These are phyloP conservation scores for Plasmodium vinckei DNA, from an alignment of 169 alveolate genomes.

Conservation along the genomic window DNA sequence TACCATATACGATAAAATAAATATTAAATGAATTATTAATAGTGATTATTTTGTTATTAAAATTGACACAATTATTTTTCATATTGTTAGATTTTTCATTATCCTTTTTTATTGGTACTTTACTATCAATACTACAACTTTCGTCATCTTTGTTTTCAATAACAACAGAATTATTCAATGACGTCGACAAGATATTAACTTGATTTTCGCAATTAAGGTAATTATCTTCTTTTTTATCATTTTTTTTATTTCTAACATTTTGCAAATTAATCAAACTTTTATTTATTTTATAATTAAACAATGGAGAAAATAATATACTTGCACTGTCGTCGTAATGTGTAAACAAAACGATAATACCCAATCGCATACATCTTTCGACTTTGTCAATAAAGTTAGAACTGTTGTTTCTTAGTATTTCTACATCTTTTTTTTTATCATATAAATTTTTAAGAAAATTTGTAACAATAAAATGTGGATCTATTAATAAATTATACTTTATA, in stretches of 20 bases:
- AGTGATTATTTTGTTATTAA: constrained; percentile 61
- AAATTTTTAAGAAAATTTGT: constrained; percentile 62
- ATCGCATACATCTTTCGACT: constrained; percentile 62
- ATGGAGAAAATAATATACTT: constrained; percentile 44
- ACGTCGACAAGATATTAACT: not conserved
- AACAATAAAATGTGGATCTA: constrained; percentile 75
- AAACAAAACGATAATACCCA: constrained; percentile 48
- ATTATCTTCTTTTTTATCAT: not conserved
- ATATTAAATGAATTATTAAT: constrained; percentile 29
- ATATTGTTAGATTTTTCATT: not conserved
- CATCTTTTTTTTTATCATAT: constrained; percentile 63
- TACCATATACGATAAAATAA: constrained; percentile 62
- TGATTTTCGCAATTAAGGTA: not conserved
- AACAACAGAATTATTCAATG: not conserved
- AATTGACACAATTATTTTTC: constrained; percentile 45
- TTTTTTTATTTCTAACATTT: not conserved
- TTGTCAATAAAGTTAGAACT: constrained; percentile 66
- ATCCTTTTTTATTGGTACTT: not conserved
- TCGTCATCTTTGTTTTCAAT: not conserved
- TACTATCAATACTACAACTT: not conserved
- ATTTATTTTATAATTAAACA: constrained; percentile 49
- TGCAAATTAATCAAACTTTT: constrained; percentile 23
- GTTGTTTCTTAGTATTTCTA: constrained; percentile 51
- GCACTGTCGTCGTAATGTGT: constrained; percentile 69
- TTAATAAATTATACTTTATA: constrained; percentile 57